Percentiles rank a stretch among this genome's conserved stretches.
Conservation (phyloP, 371 early-diverging fungal species). For the Umbelopsis sp. region DNA sequence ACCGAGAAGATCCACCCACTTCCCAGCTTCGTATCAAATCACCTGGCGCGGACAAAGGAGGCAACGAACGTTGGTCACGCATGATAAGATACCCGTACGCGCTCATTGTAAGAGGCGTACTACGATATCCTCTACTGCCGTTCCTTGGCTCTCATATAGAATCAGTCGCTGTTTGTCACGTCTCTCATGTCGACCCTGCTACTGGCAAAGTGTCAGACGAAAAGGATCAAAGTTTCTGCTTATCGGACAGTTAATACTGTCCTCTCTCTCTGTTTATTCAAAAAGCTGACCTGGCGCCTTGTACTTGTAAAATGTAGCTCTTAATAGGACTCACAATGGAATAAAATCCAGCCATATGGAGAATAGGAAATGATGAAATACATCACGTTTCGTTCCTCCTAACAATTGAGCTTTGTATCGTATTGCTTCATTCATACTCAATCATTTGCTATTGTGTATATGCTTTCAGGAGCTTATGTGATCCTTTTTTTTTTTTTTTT, state of each 20-base stretch:
- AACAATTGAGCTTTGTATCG: background rate
- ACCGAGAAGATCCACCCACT: slow-evolving; percentile 34
- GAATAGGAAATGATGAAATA: no score
- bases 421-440: slow-evolving; percentile 16
- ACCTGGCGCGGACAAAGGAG: slow-evolving; percentile 62
- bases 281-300: no score
- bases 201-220: slow-evolving; percentile 37
- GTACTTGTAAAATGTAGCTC: no score
- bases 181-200: slow-evolving; percentile 45
- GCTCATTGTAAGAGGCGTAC: slow-evolving; percentile 64
- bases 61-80: slow-evolving; percentile 55
- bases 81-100: slow-evolving; percentile 67
- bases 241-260: slow-evolving; percentile 23
- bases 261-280: background rate
- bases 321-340: no score
- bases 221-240: slow-evolving; percentile 42
- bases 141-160: slow-evolving; percentile 29
- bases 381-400: background rate
- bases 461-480: no score
- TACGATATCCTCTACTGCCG: slow-evolving; percentile 57
- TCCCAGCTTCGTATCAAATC: slow-evolving; percentile 66
- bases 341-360: no score
- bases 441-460: no score
- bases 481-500: no score
- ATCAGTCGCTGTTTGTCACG: slow-evolving; percentile 48